phyloP scores from a whole-genome alignment of 2,329 filamentous ascomycete species.

The Sarocladium strictum region DNA sequence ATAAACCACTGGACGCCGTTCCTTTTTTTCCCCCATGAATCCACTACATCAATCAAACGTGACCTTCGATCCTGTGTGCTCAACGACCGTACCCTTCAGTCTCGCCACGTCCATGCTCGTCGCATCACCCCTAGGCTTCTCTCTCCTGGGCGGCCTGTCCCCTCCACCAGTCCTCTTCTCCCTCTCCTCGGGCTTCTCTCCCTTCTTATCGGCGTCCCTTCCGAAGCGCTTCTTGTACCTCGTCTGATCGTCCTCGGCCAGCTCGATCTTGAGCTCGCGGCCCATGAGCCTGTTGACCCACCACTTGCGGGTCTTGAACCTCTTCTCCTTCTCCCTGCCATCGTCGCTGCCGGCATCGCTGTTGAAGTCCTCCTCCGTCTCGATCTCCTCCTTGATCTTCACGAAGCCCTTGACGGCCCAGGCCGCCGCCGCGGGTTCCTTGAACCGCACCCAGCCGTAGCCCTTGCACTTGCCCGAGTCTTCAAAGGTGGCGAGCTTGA shows the following conservation, averaged over 20 bases:
- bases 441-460: constrained; percentile 91
- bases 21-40: not conserved
- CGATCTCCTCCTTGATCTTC: constrained; percentile 59
- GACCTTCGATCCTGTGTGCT: constrained; percentile 72
- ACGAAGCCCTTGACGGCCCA: constrained; percentile 71
- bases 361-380: constrained; percentile 57
- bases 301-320: constrained; percentile 61
- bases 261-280: constrained; percentile 78
- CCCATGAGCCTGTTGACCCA: constrained; percentile 83
- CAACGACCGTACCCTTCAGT: constrained; percentile 73
- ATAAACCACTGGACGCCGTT: not conserved
- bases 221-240: constrained; percentile 93
- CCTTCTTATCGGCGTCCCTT: constrained; percentile 51
- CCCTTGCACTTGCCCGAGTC: constrained; percentile 98
- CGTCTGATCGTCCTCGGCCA: constrained; percentile 83
- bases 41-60: constrained; percentile 56
- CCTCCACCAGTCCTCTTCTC: constrained; percentile 24
- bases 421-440: constrained; percentile 67
- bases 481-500: constrained; percentile 91
- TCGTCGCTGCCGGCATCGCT: constrained; percentile 38
- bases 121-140: constrained; percentile 20
- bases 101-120: constrained; percentile 49
- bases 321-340: constrained; percentile 36
- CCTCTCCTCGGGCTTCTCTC: constrained; percentile 21
- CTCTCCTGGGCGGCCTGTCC: constrained; percentile 25